Evolutionary conservation across 371 early-diverging fungal species (phyloP).

Genomic region (Mucor indicus): DNA sequence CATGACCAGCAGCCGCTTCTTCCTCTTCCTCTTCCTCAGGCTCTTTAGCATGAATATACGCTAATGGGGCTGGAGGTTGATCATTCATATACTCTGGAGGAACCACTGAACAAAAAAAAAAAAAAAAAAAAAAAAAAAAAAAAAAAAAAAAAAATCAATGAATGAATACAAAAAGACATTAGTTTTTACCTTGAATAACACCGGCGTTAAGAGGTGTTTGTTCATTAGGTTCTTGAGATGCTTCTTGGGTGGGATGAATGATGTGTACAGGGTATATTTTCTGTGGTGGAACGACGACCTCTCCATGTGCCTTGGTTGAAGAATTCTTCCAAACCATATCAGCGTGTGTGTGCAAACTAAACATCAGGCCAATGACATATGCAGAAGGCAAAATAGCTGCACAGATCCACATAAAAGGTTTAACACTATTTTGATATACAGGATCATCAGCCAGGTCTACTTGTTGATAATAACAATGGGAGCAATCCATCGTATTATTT

Average conservation of each 20-base stretch:
- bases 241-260: slow-evolving; percentile 1
- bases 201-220: slow-evolving; percentile 14
- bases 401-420: slow-evolving; percentile 88
- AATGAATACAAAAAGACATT: too few relatives aligned
- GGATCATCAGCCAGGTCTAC: slow-evolving; percentile 73
- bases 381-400: slow-evolving; percentile 81
- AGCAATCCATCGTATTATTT: slow-evolving; percentile 37
- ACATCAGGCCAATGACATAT: slow-evolving; percentile 89
- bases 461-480: slow-evolving; percentile 63
- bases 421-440: slow-evolving; percentile 75
- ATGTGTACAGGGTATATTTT: slow-evolving; percentile 22
- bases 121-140: too few relatives aligned
- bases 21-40: slow-evolving; percentile 61
- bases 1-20: slow-evolving; percentile 81
- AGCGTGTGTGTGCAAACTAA: slow-evolving; percentile 90
- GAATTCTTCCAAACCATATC: slow-evolving; percentile 77
- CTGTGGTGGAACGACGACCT: background rate
- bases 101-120: too few relatives aligned
- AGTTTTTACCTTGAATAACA: too few relatives aligned
- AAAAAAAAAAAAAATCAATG: too few relatives aligned
- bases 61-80: too few relatives aligned
- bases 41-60: slow-evolving; percentile 45
- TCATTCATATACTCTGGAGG: too few relatives aligned
- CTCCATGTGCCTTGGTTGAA: background rate
- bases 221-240: slow-evolving; percentile 3